These are phyloP conservation scores for Kuraishia cidri DNA, from an alignment of 805 yeast genomes.

Conservation along the genomic window DNA sequence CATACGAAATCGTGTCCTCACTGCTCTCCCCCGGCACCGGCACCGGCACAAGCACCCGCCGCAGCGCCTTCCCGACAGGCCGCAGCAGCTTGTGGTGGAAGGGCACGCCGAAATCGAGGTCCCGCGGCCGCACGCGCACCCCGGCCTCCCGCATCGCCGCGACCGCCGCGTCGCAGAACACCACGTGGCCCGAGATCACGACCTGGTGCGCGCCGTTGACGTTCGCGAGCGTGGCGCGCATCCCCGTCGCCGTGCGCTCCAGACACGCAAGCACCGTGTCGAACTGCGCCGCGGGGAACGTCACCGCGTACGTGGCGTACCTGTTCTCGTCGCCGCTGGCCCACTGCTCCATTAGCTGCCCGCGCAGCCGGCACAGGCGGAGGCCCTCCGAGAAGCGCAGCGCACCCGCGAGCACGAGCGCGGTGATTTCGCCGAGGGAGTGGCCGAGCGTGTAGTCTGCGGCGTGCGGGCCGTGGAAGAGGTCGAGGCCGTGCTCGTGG, in stretches of 20 bases:
- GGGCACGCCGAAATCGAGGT: conserved; percentile 19
- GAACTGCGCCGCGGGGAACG: conserved; percentile 16
- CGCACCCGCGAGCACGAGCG: conserved; percentile 16
- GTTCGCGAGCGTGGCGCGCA: conserved; percentile 11
- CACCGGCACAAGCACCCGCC: conserved; percentile 5
- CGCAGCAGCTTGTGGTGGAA: conserved; percentile 22
- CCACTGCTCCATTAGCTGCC: conserved; percentile 24
- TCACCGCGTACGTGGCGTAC: conserved; percentile 24
- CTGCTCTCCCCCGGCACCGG: conserved; percentile 4
- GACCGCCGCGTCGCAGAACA: conserved; percentile 5
- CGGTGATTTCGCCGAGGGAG: conserved; percentile 24
- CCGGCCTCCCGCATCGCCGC: conserved; percentile 9
- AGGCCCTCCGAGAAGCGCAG: conserved; percentile 16
- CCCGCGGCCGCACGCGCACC: conserved; percentile 14
- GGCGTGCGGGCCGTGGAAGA: conserved; percentile 5
- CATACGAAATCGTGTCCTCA: conserved; percentile 1
- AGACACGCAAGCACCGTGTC: conserved; percentile 6
- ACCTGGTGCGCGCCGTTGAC: conserved; percentile 23
- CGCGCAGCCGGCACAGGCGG: conserved; percentile 15
- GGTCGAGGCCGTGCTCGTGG: conserved; percentile 10
- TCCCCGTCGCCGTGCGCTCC: not conserved
- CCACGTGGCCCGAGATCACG: conserved; percentile 19
- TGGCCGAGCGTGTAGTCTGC: conserved; percentile 21
- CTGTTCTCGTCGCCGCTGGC: too few relatives aligned
- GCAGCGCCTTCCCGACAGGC: conserved; percentile 15